These are phyloP conservation scores for Alternaria consortialis DNA, from an alignment of 2,329 filamentous ascomycete genomes.

Conservation along the genomic window DNA sequence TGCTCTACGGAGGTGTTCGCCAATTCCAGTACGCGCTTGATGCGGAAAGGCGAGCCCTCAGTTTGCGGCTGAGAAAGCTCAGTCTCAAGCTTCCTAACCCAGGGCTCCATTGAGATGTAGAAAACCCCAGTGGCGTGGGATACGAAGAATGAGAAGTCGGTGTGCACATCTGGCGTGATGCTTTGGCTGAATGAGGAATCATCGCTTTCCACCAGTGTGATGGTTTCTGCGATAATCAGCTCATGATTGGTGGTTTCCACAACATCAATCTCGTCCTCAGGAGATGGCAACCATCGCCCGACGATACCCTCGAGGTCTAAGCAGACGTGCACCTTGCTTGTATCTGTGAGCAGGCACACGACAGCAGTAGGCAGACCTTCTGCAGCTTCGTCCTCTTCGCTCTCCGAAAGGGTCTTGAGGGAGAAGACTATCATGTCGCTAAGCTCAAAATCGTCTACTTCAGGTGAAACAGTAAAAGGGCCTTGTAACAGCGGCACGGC, in stretches of 20 bases:
- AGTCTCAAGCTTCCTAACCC: constrained; percentile 65
- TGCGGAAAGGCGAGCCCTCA: constrained; percentile 64
- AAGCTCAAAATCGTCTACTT: constrained; percentile 64
- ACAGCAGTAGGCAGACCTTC: constrained; percentile 65
- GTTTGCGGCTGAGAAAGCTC: constrained; percentile 63
- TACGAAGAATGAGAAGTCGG: constrained; percentile 67
- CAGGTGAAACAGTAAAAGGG: constrained; percentile 64
- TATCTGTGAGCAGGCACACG: constrained; percentile 65
- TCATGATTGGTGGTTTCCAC: constrained; percentile 35
- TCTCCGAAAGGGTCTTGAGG: constrained; percentile 58
- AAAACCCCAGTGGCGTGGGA: constrained; percentile 64
- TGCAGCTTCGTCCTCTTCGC: constrained; percentile 58
- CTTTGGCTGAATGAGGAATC: constrained; percentile 57
- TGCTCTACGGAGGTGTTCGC: constrained; percentile 59
- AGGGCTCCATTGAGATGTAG: constrained; percentile 64
- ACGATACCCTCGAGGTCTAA: constrained; percentile 69
- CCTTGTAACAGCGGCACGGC: constrained; percentile 69
- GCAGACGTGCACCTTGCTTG: constrained; percentile 65
- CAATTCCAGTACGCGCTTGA: constrained; percentile 64
- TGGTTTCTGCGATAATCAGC: constrained; percentile 54
- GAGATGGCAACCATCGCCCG: constrained; percentile 68
- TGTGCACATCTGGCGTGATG: constrained; percentile 65
- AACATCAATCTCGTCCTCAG: constrained; percentile 35
- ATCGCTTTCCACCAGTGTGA: constrained; percentile 40
- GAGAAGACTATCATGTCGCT: constrained; percentile 69